Base-by-base conservation (phyloP, 2,329 filamentous ascomycete species). In the Helminthosporium solani region DNA sequence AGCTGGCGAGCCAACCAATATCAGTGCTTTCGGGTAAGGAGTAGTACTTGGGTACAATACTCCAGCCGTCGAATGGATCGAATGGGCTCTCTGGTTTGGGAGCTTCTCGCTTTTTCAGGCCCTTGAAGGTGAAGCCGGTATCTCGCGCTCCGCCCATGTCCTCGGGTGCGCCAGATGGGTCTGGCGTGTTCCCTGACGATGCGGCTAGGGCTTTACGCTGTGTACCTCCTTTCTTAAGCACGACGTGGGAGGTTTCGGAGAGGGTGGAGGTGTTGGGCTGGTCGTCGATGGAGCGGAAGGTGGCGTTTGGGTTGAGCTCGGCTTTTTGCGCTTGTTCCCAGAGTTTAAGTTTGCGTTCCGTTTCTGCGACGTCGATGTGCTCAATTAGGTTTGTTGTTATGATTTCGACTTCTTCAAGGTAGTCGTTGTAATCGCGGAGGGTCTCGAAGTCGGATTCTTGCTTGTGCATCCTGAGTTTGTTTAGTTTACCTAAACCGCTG, bases 331-430 rank as follows among this genome's bases (percentile, higher is more conserved):
- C 80, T 36, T 84, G 80, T 62, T 90, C 84, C 74, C 91, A 96
- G 50, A 80, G 74, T 40, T 77, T 72, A n/a, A 91, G 73, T 42
- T 79, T 75, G 33, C 72, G 70, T 60, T 83, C 77, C 2, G 80
- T 84, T 46, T 78, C 81, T n/a, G 84, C 82, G 1, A 85, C 78
- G 48, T 91, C 84, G 34, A 76, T 78, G 33, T 85, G 84, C 54
- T 84, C 79, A 42, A 96, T 86, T 8, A 99, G 78, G 65, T 96
- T 92, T 73, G 91, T 90, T 1, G 91, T 91, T 51, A 96, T 81
- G 55, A 87, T 84, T 75, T 99, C 94, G 31, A 96, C 89, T 64
- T 88, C 85, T 71, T 97, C 90, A 11, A 99, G 83, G 73, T 97
- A 96, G 70, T 96, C 86, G 73, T 99, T 96, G 76, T 86, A 99